Evolutionary conservation across 805 yeast species (phyloP).

Genomic region (Ogataea chonburiensis): DNA sequence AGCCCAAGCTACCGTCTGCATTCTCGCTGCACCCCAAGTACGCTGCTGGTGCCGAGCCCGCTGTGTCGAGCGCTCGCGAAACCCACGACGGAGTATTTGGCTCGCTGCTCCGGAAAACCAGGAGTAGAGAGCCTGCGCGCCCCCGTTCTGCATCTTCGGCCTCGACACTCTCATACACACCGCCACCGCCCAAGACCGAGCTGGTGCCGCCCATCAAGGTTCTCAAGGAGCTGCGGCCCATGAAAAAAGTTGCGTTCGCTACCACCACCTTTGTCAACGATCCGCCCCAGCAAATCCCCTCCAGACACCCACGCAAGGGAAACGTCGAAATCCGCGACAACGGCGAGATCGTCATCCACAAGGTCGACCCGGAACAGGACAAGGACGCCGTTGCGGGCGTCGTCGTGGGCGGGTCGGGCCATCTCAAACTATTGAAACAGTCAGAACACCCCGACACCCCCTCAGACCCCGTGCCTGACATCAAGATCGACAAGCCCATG

Average conservation of each 20-base stretch:
- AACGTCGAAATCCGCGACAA: slow-evolving; percentile 49
- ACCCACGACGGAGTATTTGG: slow-evolving; percentile 31
- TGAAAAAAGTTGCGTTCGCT: slow-evolving; percentile 75
- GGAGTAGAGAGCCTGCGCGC: slow-evolving; percentile 21
- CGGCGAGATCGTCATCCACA: slow-evolving; percentile 37
- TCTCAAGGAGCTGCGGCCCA: slow-evolving; percentile 31
- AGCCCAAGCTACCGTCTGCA: slow-evolving; percentile 50
- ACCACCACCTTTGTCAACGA: slow-evolving; percentile 69
- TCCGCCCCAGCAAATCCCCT: slow-evolving; percentile 94
- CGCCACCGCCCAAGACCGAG: slow-evolving; percentile 31
- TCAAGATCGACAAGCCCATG: slow-evolving; percentile 73
- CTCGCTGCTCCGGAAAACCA: slow-evolving; percentile 30
- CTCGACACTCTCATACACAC: slow-evolving; percentile 21
- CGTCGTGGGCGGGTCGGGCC: slow-evolving; percentile 79
- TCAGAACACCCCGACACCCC: too few species aligned
- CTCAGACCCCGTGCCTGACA: slow-evolving; percentile 25
- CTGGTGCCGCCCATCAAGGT: slow-evolving; percentile 31
- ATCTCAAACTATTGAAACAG: slow-evolving; percentile 41
- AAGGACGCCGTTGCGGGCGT: slow-evolving; percentile 56
- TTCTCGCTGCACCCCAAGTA: slow-evolving; percentile 35
- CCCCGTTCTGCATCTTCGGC: slow-evolving; percentile 18
- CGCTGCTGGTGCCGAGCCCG: slow-evolving; percentile 25
- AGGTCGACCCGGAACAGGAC: slow-evolving; percentile 33
- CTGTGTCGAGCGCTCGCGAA: slow-evolving; percentile 20
- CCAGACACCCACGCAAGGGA: slow-evolving; percentile 77